Evolutionary conservation across 2,329 filamentous ascomycete genomes (phyloP).

Genomic region (Colletotrichum australisinense): DNA sequence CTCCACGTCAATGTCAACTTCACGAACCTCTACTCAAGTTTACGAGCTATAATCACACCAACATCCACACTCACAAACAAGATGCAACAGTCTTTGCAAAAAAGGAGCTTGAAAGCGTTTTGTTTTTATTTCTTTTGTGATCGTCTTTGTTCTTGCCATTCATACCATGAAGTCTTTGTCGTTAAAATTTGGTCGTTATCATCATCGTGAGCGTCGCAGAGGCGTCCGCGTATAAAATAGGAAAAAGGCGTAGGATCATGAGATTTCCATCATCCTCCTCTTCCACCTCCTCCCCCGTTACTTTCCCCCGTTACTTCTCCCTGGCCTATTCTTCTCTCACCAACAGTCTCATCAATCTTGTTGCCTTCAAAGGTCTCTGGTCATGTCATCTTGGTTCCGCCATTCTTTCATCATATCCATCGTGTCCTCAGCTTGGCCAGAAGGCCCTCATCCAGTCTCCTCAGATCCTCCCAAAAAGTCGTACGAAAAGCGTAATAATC

Average conservation of each 20-base stretch:
- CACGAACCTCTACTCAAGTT: too few relatives aligned
- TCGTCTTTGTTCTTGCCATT: constrained; percentile 1
- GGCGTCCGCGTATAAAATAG: background rate
- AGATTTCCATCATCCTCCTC: background rate
- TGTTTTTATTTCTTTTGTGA: constrained; percentile 1
- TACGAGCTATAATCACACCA: too few relatives aligned
- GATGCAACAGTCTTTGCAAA: background rate
- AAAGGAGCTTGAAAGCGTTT: background rate
- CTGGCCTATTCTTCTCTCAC: background rate
- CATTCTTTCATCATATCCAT: background rate
- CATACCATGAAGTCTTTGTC: constrained; percentile 19
- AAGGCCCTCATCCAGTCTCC: background rate
- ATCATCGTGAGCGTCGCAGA: constrained; percentile 19
- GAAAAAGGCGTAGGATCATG: background rate
- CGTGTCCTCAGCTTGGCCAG: background rate
- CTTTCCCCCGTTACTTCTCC: too few relatives aligned
- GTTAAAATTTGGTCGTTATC: constrained; percentile 22
- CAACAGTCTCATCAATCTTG: background rate
- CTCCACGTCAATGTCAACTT: too few relatives aligned
- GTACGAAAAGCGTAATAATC: background rate
- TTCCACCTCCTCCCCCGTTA: background rate
- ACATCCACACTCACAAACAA: too few relatives aligned
- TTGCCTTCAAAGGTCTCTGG: background rate
- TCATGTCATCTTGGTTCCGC: background rate
- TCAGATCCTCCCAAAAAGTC: background rate